Evolutionary conservation across 1,284 basidiomycete species (phyloP), one percentile per base, ranked within the genome.

Genomic region (Apiotrichum siamense): DNA sequence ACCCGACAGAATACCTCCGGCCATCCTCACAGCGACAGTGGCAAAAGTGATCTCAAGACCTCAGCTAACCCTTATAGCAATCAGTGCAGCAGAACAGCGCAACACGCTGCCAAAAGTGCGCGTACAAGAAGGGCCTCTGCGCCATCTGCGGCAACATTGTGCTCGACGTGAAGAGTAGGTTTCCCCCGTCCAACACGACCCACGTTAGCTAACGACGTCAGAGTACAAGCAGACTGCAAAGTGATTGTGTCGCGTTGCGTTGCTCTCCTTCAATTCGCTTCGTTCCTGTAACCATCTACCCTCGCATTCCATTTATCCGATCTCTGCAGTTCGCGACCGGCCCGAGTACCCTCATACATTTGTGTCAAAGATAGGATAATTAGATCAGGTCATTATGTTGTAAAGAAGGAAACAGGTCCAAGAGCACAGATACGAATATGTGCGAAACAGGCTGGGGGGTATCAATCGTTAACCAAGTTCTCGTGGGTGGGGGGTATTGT

Each of bases 81-180:
- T 44, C 64, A 2, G 63, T 66, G 7, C 62, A 68, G 44, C 68
- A 74, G 50, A 71, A 69, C 52, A 64, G 61, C 32, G 73, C 70
- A 25, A 72, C 66, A 9, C 54, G 72, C 38, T 75, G 74, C 68
- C 71, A 72, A 33, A 68, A 68, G 47, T 75, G 74, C 57, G 68
- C 73, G 13, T 74, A 75, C 56, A 75, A 75, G 59, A 75, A 74
- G 59, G 72, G 72, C 21, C 52, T 73, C 11, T 75, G 73, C 55
- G 67, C 72, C 12, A 74, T 75, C 29, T 75, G 73, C 48, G 72
- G 72, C 10, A 65, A 58, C 25, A 64, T 70, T 42, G 65, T 74
- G 2, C 53, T 75, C 7, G 72, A 74, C 52, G 67, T 62, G 2
- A 52, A 52, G 23, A 49, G 70, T 70, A 52, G 61, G 70, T 60